Evolutionary conservation across 1,284 basidiomycete genomes (phyloP), one percentile per base, ranked within the genome.

Genomic region (Jaminaea rosea): DNA sequence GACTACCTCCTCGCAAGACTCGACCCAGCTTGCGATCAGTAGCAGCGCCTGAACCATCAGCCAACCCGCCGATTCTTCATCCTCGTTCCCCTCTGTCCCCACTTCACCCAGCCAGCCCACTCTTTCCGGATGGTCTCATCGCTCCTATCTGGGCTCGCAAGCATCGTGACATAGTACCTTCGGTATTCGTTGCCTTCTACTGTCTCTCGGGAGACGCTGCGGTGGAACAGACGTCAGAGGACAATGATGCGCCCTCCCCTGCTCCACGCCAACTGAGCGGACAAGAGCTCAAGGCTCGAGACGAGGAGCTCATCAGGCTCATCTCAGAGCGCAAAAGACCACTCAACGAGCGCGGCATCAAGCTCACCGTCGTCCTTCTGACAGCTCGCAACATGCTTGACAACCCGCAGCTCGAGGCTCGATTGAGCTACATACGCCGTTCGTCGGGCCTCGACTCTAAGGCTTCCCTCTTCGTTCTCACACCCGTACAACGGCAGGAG

Each of bases 141-240:
- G 89, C 92, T 1, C 93, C 92, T 0, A 88, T 97, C 64, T 98
- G 93, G 93, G 83, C 96, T 15, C 81, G 91, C 44, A 98, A 96
- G 75, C 92, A 97, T 68, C 86, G 88, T 0, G 84, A 88, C 7
- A 82, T 93, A 28, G 78, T 97, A 0, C 92, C 93, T 0, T 84
- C 87, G 15, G 89, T 96, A 0, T 94, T 96, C 74, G 87, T 97
- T 4, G 78, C 92, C 45, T 93, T 96, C 72, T 77, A 87, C 55
- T 82, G 85, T 46, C 78, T 97, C 54, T 19, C 32, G 42, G 21
- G 39, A 23, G 23, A 34, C n/a, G 26, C 13, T n/a, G 36, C 37
- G 19, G 7, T 49, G 50, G 13, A 41, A 24, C 15, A n/a, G 4
- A 42, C 54, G 1, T 26, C 55, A 2, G 19, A 54, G 2, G 52